Percentiles rank a stretch among this genome's conserved stretches.
Conservation (phyloP, 169 alveolate species). For the Cryptosporidium sp. region DNA sequence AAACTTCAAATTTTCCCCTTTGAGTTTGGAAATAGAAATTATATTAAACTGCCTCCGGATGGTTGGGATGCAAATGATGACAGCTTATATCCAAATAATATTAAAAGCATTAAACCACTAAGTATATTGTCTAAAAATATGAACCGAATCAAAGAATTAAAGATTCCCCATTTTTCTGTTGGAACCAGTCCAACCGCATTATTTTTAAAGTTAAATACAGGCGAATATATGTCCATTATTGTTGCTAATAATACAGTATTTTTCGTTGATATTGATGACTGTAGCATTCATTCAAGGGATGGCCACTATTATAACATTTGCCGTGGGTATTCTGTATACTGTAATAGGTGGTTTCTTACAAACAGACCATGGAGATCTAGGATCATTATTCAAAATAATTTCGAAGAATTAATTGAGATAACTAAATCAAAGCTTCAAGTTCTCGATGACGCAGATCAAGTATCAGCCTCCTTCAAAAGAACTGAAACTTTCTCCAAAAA, state of each 20-base stretch:
- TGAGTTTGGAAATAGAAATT: slow-evolving; percentile 17
- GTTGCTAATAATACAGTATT: slow-evolving; percentile 58
- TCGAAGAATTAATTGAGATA: slow-evolving; percentile 2
- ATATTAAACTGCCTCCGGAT: slow-evolving; percentile 26
- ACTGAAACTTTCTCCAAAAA: not conserved
- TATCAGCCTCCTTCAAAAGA: not conserved
- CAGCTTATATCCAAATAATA: slow-evolving; percentile 47
- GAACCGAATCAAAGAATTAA: not conserved
- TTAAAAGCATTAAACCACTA: slow-evolving; percentile 23
- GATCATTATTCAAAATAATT: slow-evolving; percentile 7
- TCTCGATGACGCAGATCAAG: not conserved
- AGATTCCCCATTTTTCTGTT: slow-evolving; percentile 50
- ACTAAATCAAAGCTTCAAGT: slow-evolving; percentile 39
- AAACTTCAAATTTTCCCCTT: slow-evolving; percentile 7
- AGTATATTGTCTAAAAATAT: slow-evolving; percentile 15
- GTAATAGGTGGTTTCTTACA: slow-evolving; percentile 43
- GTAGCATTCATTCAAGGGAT: slow-evolving; percentile 43
- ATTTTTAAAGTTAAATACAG: slow-evolving; percentile 53
- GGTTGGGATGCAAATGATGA: slow-evolving; percentile 67
- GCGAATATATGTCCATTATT: slow-evolving; percentile 55
- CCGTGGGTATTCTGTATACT: slow-evolving; percentile 49
- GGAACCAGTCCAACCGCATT: slow-evolving; percentile 62
- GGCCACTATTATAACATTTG: slow-evolving; percentile 53
- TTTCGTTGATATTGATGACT: slow-evolving; percentile 55
- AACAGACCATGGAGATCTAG: slow-evolving; percentile 46